Evolutionary conservation across 2,329 filamentous ascomycete species (phyloP), one percentile per base, ranked within the genome.

Genomic region (Colletotrichum sidae): DNA sequence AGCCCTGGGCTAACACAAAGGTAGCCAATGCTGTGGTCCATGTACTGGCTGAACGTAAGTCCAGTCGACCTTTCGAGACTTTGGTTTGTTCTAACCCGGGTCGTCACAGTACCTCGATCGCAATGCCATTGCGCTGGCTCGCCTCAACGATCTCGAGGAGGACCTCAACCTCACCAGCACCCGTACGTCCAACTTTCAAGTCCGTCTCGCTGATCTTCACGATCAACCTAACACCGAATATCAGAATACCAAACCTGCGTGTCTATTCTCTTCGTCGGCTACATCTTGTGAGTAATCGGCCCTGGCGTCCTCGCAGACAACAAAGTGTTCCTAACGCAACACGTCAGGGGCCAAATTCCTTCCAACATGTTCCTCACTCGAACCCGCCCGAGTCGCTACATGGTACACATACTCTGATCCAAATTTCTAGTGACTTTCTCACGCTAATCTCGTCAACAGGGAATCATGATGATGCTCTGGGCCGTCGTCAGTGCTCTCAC

Each of bases 241-340:
- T 5, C 61, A 2, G 72, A 77, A 60, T 77, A 77, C 45, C 74
- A 78, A 56, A 76, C 75, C 0, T 76, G 74, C 42, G 74, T 77
- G 15, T 77, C 76, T 0, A 75, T 78, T 39, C 71, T 78, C 0
- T 78, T 76, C 34, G 74, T 75, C 13, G 75, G 70, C 12, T 72
- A 72, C 39, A 69, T 72, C 5, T 41, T 72, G 63, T 63, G 49
- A 44, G 58, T 42, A 3, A 2, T 3, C 8, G 13, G 2, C 0
- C 5, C 12, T 6, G 4, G 8, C 4, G 2, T 0, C 4, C 1
- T 9, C 2, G 3, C 9, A 1, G 13, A 10, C 3, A 5, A 9
- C 4, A 8, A 13, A 15, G 2, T 3, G 1, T 6, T 10, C 15
- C 52, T 66, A 12, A 66, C 12, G 8, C 6, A n/a, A 6, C 2